Conservation (phyloP, 352 stramenopile species). For the Blastocystis sp. region DNA sequence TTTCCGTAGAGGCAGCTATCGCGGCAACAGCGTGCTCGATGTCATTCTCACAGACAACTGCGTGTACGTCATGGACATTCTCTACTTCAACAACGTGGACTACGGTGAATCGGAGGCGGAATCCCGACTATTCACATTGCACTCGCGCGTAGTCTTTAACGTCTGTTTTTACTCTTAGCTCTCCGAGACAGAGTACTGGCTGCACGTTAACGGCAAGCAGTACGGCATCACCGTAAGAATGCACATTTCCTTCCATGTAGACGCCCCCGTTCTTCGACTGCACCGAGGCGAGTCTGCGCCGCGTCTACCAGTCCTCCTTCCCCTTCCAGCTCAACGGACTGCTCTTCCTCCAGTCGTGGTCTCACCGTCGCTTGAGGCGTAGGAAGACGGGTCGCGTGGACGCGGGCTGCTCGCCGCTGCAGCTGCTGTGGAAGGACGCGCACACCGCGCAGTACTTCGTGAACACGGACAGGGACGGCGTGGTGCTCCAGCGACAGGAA, state of each 20-base stretch:
- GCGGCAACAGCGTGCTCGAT: constrained; percentile 34
- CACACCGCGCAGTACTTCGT: constrained; percentile 31
- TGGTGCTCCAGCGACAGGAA: neutral
- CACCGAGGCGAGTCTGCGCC: neutral
- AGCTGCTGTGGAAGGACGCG: constrained; percentile 57
- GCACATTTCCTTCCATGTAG: neutral
- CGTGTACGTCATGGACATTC: constrained; percentile 53
- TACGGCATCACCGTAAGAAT: neutral
- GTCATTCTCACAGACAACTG: constrained; percentile 4
- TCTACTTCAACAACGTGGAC: constrained; percentile 52
- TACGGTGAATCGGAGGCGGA: constrained; percentile 54
- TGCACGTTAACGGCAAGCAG: constrained; percentile 19
- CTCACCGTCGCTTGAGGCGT: neutral
- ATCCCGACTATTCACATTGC: constrained; percentile 31
- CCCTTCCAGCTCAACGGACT: constrained; percentile 35
- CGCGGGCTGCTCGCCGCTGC: constrained; percentile 43
- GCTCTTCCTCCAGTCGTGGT: constrained; percentile 15
- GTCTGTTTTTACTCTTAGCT: neutral
- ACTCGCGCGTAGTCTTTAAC: neutral
- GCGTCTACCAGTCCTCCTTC: neutral
- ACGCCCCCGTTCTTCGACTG: constrained; percentile 14
- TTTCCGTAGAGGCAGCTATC: constrained; percentile 28
- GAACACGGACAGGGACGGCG: constrained; percentile 20
- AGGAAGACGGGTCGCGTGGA: neutral
- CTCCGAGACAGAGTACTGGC: constrained; percentile 29